Evolutionary conservation across 805 yeast genomes (phyloP), one percentile per base, ranked within the genome.

Genomic region (Candida andamanensis): DNA sequence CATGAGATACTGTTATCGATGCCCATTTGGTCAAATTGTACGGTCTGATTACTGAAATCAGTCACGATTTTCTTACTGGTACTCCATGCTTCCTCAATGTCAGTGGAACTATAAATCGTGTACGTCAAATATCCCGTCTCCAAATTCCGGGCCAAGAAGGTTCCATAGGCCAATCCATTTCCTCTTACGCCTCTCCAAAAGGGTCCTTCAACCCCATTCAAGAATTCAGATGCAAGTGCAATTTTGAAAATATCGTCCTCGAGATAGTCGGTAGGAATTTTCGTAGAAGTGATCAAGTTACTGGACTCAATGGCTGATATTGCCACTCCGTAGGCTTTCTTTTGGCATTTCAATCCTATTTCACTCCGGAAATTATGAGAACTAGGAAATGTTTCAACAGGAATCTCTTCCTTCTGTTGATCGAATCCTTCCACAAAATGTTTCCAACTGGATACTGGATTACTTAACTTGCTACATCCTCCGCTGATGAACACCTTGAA

Each of bases 141-240:
- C 9, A 74, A 50, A 40, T 72, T 69, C 29, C 75, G 67, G 26
- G 67, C 50, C 44, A 85, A 66, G 33, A 63, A 67, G 1, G 90
- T 92, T 23, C 96, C 97, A 54, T 92, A 92, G 0, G 97, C 97
- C 26, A 85, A 63, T 2, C 98, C 98, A 1, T 87, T 72, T 24
- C 98, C 98, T 58, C 98, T 75, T 20, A 92, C 84, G 35, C 94
- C 95, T 47, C 85, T 74, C 97, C 97, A 90, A 41, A 90, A 80
- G 21, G 97, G 98, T 3, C 98, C 98, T 55, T 92, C 98, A 13
- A 85, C 86, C 22, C 86, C 82, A 42, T 80, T 83, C 35, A 92
- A 63, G 46, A 78, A 82, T 34, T 83, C 87, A 5, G 81, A 70
- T 5, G 87, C 85, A 17, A 89, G 68, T 0, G 80, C 71, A 24